Percentiles rank a stretch among this genome's conserved stretches.
phyloP scores from a whole-genome alignment of 192 early-diverging fungal genomes.

The Jimgerdemannia flammicorona region DNA sequence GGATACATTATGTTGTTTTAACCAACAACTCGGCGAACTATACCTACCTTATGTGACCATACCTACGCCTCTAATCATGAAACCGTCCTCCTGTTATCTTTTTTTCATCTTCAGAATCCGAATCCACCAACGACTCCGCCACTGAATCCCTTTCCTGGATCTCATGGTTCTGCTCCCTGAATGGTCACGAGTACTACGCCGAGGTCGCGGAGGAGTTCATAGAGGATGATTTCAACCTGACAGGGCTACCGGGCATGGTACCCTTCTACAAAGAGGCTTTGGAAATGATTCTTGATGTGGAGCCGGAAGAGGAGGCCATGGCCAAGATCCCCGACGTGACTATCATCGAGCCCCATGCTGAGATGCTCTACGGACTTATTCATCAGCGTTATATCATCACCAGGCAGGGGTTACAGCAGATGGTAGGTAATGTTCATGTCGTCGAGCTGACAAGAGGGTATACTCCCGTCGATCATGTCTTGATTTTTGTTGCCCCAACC shows the following conservation, averaged over 20 bases:
- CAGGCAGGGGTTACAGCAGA: conserved; percentile 77
- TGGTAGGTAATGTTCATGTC: conserved; percentile 53
- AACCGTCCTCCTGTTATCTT: neutral
- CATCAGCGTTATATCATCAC: conserved; percentile 93
- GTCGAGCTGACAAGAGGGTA: conserved; percentile 45
- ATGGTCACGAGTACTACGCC: conserved; percentile 75
- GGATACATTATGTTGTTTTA: no score
- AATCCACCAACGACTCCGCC: conserved; percentile 42
- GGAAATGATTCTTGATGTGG: conserved; percentile 92
- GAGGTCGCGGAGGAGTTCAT: conserved; percentile 80
- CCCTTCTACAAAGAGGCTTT: conserved; percentile 89
- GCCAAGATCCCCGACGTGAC: conserved; percentile 64
- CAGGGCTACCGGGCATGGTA: conserved; percentile 79
- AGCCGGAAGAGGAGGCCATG: conserved; percentile 54
- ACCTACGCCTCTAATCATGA: neutral
- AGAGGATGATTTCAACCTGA: conserved; percentile 97
- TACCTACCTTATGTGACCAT: neutral
- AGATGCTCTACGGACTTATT: conserved; percentile 91
- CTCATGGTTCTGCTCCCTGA: conserved; percentile 70
- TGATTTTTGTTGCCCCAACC: neutral
- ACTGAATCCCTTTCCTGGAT: conserved; percentile 67
- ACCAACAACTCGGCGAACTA: no score
- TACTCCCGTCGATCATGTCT: neutral
- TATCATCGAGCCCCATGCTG: conserved; percentile 80
- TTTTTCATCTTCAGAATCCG: conserved; percentile 28